Base-by-base conservation (phyloP, 768 basidiomycete species). In the Trametes punicea region DNA sequence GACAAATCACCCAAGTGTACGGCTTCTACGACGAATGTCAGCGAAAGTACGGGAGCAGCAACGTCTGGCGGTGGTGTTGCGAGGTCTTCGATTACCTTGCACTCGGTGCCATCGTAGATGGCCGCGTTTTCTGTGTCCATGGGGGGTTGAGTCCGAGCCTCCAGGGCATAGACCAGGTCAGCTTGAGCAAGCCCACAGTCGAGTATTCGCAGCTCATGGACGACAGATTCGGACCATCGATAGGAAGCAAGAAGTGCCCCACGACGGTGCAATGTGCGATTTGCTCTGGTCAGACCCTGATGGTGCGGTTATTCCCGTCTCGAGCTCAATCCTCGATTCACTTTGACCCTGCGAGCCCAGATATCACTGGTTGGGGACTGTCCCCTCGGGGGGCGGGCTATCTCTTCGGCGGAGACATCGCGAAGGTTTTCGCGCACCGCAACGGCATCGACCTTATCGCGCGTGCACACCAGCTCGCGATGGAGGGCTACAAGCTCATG, bases 271-370 rank as follows among this genome's bases (percentile, higher is more conserved):
- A 7, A 98, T 98, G 96, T 98, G 96, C 67, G 96, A 98, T 73
- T 77, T 98, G 2, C 77, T 98, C n/a, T 98, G 96, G 96, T 97
- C 95, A 56, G 96, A 98, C 76, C 96, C 96, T 41, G 96, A 98
- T 70, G 95, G 94, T 94, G 53, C 16, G 63, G 46, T 30, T 45
- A 42, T 29, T 38, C 39, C 49, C 56, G 27, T 27, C n/a, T 8
- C 13, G 41, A 6, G 45, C 33, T 31, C 39, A 20, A n/a, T 18
- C 27, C 34, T 15, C 33, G 29, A 57, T 53, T 26, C 51, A 15
- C 39, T 39, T 15, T 11, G 33, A 13, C 23, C 26, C 39, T 26
- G 18, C 48, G 29, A 41, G 23, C 10, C 25, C 69, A 88, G 95
- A 98, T 66, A 95, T 97, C 54, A 77, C 79, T 40, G 94, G 93